Percentiles rank a stretch among this genome's conserved stretches.
phyloP scores from a whole-genome alignment of 1,284 basidiomycete species.

The Moesziomyces parantarcticus region DNA sequence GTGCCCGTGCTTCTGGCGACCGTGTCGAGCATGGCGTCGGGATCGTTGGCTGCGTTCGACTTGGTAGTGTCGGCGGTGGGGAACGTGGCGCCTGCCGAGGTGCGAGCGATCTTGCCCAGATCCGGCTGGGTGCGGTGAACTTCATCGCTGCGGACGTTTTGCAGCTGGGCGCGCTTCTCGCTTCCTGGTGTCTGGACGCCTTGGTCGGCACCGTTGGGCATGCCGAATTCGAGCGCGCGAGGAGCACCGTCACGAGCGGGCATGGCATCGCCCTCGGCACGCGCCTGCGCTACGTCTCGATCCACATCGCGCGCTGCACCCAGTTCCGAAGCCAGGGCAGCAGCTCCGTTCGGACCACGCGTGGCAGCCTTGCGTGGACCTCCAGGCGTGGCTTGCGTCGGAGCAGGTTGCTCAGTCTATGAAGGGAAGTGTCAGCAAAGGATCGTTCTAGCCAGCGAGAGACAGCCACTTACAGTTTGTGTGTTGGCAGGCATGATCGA shows the following conservation, averaged over 20 bases:
- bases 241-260: conserved; percentile 1
- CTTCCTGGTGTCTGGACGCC: conserved; percentile 32
- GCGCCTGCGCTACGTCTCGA: conserved; percentile 31
- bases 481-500: conserved; percentile 21
- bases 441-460: too few relatives aligned
- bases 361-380: not conserved
- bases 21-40: conserved; percentile 22
- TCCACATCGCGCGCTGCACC: conserved; percentile 36
- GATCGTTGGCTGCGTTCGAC: conserved; percentile 10
- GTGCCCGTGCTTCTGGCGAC: conserved; percentile 26
- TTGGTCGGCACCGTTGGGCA: conserved; percentile 47
- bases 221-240: conserved; percentile 25
- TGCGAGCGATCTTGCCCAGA: conserved; percentile 24
- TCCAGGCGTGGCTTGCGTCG: too few relatives aligned
- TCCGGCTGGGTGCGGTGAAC: conserved; percentile 32
- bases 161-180: conserved; percentile 38
- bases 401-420: too few relatives aligned
- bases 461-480: not conserved
- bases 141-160: conserved; percentile 23
- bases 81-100: conserved; percentile 10
- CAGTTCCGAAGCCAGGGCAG: conserved; percentile 29
- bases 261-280: conserved; percentile 28
- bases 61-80: not conserved
- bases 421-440: too few relatives aligned
- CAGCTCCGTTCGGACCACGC: conserved; percentile 23